These are phyloP conservation scores for Colletotrichum tropicicola DNA, from an alignment of 2,329 filamentous ascomycete species.

Conservation along the genomic window DNA sequence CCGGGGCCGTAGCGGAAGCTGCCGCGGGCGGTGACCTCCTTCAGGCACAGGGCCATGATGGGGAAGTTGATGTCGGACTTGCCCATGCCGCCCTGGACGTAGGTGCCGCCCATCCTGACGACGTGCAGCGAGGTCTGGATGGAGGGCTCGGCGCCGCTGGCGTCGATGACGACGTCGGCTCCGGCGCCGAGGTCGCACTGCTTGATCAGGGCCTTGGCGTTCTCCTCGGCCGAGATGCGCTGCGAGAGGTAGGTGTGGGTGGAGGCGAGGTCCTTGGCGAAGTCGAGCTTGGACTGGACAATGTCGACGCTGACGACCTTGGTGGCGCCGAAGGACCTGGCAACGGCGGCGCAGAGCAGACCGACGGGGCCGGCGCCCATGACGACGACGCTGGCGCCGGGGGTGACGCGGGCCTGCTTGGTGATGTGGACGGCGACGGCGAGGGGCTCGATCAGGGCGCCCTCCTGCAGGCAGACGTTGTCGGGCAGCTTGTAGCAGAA, in stretches of 20 bases:
- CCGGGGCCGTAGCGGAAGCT: constrained; percentile 90
- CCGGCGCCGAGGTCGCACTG: constrained; percentile 71
- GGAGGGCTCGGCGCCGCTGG: constrained; percentile 79
- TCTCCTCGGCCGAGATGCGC: constrained; percentile 72
- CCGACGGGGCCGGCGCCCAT: constrained; percentile 91
- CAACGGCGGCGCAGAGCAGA: constrained; percentile 86
- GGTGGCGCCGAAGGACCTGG: constrained; percentile 83
- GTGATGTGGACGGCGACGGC: constrained; percentile 88
- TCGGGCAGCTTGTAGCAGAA: constrained; percentile 93
- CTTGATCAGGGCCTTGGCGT: constrained; percentile 74
- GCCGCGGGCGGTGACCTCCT: constrained; percentile 87
- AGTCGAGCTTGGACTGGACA: constrained; percentile 79
- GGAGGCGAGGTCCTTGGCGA: constrained; percentile 77
- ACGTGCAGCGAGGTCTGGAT: constrained; percentile 80
- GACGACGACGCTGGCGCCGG: constrained; percentile 81
- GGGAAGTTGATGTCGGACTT: constrained; percentile 88
- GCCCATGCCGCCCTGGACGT: constrained; percentile 92
- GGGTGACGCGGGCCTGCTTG: constrained; percentile 75
- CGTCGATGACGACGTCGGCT: constrained; percentile 83
- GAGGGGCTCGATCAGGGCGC: constrained; percentile 89
- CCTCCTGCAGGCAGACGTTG: constrained; percentile 81
- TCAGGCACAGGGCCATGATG: constrained; percentile 88
- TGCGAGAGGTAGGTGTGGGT: constrained; percentile 75
- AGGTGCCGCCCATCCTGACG: constrained; percentile 76
- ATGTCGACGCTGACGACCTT: constrained; percentile 92